Conservation (phyloP, 148 eudicot genomes). For the Heliosperma pusillum region DNA sequence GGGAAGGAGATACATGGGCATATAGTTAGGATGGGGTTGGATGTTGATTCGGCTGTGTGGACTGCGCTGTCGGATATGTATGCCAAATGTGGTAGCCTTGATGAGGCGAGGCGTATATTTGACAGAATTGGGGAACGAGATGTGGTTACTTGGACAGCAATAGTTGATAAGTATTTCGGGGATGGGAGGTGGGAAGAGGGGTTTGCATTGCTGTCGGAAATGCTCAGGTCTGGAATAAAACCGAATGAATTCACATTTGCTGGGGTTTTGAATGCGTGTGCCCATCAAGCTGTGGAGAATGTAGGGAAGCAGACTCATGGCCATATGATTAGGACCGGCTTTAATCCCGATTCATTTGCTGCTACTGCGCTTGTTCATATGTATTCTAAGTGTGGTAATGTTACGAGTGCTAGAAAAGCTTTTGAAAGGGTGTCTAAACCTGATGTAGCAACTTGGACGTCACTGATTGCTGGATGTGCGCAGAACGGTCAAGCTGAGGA, state of each 20-base stretch:
- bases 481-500: conserved; percentile 38
- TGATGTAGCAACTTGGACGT: conserved; percentile 43
- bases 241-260: conserved; percentile 50
- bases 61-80: conserved; percentile 61
- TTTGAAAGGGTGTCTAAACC: conserved; percentile 30
- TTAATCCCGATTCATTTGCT: conserved; percentile 35
- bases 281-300: conserved; percentile 40
- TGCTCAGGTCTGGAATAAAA: conserved; percentile 36
- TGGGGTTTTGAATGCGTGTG: conserved; percentile 55
- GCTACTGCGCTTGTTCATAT: conserved; percentile 47
- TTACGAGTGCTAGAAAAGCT: conserved; percentile 34
- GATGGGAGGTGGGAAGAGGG: conserved; percentile 55
- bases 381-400: conserved; percentile 49
- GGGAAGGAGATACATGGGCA: conserved; percentile 66
- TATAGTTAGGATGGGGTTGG: conserved; percentile 46
- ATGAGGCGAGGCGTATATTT: conserved; percentile 45
- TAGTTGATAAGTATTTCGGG: conserved; percentile 52
- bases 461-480: conserved; percentile 42
- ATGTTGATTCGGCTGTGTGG: conserved; percentile 55
- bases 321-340: conserved; percentile 38
- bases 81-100: conserved; percentile 52
- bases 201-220: conserved; percentile 35
- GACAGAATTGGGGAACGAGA: conserved; percentile 47
- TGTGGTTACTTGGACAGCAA: conserved; percentile 58
- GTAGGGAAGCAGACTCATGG: conserved; percentile 55